Percentiles rank a stretch among this genome's conserved stretches.
Evolutionary conservation across 108 stramenopile genomes (phyloP).

Genomic region (Stephanodiscus minutulus): DNA sequence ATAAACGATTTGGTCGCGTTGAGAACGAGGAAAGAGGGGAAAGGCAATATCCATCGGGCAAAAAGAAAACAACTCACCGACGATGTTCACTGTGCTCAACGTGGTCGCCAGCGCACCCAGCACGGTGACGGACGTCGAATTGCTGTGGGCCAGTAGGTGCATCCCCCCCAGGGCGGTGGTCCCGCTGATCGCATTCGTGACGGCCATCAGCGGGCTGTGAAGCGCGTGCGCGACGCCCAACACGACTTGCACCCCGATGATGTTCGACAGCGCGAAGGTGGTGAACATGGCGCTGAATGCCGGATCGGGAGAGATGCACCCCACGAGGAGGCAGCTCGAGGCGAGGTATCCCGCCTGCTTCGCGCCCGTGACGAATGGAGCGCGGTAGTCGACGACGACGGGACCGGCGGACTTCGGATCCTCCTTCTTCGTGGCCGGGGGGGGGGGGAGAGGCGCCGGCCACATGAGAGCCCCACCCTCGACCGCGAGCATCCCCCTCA

Average conservation of each 20-base stretch:
- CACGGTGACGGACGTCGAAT: conserved; percentile 58
- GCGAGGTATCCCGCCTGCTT: conserved; percentile 72
- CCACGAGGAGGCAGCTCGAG: conserved; percentile 80
- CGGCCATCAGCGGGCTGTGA: conserved; percentile 99
- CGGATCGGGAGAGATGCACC: conserved; percentile 89
- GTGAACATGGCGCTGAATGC: conserved; percentile 95
- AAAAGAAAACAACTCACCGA: conserved; percentile 54
- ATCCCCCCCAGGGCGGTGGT: conserved; percentile 99
- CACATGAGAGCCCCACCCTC: conserved; percentile 91
- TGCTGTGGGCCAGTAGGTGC: conserved; percentile 90
- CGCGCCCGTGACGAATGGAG: conserved; percentile 73
- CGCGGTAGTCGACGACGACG: conserved; percentile 78
- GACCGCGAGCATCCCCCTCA: conserved; percentile 90
- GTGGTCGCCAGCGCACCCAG: conserved; percentile 93
- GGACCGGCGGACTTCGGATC: conserved; percentile 49
- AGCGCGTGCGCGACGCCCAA: conserved; percentile 95
- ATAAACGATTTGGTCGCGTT: not conserved
- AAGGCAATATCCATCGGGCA: not conserved
- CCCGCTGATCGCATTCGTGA: conserved; percentile 98
- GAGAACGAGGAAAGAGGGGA: not conserved
- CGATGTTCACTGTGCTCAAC: conserved; percentile 93
- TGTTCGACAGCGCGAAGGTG: conserved; percentile 93
- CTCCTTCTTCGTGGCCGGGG: conserved; percentile 60
- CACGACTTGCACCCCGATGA: conserved; percentile 96
- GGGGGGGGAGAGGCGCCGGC: conserved; percentile 88